A percentile compares a stretch with the other conserved stretches of the same genome.
Evolutionary conservation across 129 eudicot species (phyloP).

Genomic region (Sambucus nigra): DNA sequence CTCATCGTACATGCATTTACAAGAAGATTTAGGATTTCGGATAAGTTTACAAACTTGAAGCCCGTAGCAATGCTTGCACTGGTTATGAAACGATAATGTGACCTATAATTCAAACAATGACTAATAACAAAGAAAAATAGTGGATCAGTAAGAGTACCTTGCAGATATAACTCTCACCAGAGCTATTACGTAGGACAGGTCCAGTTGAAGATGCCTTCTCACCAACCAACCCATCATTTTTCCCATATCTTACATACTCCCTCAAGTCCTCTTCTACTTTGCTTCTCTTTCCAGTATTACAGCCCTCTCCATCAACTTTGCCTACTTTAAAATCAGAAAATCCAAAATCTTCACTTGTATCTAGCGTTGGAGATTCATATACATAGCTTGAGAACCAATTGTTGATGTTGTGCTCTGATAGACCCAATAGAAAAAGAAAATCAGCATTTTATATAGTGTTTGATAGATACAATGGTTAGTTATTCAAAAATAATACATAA

Average conservation of each 20-base stretch:
- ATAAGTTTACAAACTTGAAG: not conserved
- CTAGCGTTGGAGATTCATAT: slow-evolving; percentile 58
- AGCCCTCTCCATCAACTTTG: not conserved
- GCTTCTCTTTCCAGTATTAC: slow-evolving; percentile 11
- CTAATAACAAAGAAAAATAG: not conserved
- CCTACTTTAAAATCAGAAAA: slow-evolving; percentile 17
- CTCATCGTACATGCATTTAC: not conserved
- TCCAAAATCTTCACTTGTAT: slow-evolving; percentile 22
- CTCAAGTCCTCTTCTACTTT: slow-evolving; percentile 2
- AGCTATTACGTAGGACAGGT: slow-evolving; percentile 10
- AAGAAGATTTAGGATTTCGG: not conserved
- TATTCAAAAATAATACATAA: not conserved
- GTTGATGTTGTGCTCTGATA: slow-evolving; percentile 53
- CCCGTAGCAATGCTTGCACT: not conserved
- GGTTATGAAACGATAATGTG: not conserved
- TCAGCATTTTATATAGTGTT: not conserved
- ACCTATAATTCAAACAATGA: not conserved
- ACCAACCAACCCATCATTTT: slow-evolving; percentile 2
- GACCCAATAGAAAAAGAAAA: not conserved
- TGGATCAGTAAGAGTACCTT: slow-evolving; percentile 18
- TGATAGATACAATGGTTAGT: not conserved
- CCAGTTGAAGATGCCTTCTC: slow-evolving; percentile 5
- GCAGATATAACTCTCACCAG: slow-evolving; percentile 4
- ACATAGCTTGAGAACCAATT: slow-evolving; percentile 70
- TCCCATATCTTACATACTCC: not conserved